phyloP scores from a whole-genome alignment of 192 early-diverging fungal species.

The Chytriomyces confervae region DNA sequence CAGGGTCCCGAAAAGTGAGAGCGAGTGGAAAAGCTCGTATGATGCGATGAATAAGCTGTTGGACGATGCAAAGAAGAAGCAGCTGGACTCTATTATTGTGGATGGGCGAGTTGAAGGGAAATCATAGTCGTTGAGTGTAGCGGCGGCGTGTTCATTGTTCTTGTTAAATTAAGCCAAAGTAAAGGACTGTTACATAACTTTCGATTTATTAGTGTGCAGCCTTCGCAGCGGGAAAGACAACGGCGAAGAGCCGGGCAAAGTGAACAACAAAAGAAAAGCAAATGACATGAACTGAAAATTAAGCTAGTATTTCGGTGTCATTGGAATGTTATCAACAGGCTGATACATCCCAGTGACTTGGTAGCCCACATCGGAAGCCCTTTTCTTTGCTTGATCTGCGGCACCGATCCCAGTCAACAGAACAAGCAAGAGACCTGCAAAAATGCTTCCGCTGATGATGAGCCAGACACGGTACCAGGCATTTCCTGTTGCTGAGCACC shows the following conservation, averaged over 20 bases:
- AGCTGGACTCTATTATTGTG: too few relatives aligned
- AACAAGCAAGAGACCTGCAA: slow-evolving; percentile 7
- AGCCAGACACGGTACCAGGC: slow-evolving; percentile 15
- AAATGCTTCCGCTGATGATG: not conserved
- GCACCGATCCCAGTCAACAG: slow-evolving; percentile 26
- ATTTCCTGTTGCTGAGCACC: slow-evolving; percentile 14
- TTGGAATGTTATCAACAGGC: not conserved
- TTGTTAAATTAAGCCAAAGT: too few relatives aligned
- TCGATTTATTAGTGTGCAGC: too few relatives aligned
- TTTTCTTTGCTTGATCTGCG: slow-evolving; percentile 3
- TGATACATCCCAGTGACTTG: slow-evolving; percentile 5
- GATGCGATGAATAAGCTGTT: not conserved
- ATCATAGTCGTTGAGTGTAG: too few relatives aligned
- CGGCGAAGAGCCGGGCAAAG: too few relatives aligned
- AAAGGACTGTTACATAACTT: too few relatives aligned
- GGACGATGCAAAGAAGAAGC: too few relatives aligned
- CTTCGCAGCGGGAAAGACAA: too few relatives aligned
- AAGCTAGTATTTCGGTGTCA: not conserved
- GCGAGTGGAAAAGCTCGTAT: not conserved
- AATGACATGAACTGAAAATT: not conserved
- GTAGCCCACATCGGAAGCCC: slow-evolving; percentile 22
- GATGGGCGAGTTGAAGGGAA: too few relatives aligned
- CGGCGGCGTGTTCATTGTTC: too few relatives aligned
- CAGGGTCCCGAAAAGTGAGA: not conserved
- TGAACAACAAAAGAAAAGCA: not conserved